Evolutionary conservation across 164 flowering plant species (phyloP), one percentile per base, ranked within the genome.

Genomic region (Macadamia integrifolia): DNA sequence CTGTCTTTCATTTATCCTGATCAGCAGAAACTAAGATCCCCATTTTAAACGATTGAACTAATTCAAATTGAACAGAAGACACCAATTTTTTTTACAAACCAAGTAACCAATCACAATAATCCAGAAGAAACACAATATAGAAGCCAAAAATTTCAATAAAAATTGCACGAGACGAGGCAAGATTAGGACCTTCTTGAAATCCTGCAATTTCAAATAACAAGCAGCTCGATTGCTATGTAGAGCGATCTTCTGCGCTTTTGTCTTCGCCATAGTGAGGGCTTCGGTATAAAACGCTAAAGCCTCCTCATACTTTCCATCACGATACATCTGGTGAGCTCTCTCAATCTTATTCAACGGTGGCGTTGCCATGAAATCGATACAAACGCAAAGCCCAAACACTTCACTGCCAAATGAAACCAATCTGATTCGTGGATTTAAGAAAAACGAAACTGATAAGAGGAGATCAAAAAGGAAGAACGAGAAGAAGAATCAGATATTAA

Each of bases 201-300:
- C 80, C 49, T 87, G 92, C 23, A 91, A 75, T 71, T 94, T 94
- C 62, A 94, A 74, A 71, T 52, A 90, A 65, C 98, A 94, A 70
- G 97, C 98, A 50, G 98, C 97, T 60, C 97, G 76, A 78, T 94
- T 94, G 62, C 97, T 94, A 66, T 94, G 97, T 18, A 94, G 84
- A 43, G 98, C 93, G 66, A 92, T 90, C 84, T 77, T 91, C 80
- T 91, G 97, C 0, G 87, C 73, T 60, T 82, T 88, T 1, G 87
- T 81, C 70, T 83, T 87, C n/a, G 97, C 96, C 83, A 88, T 72
- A 6, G 86, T 66, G 13, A 94, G 88, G 1, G 97, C 93, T 62
- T 90, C 90, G 10, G 98, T 87, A 75, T 91, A 92, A 60, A 82
- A 85, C 59, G 70, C 84, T 30, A 94, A 79, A 0, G 98, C 98